Conservation (phyloP, 1,284 basidiomycete genomes). For the Phlebopus sp. region DNA sequence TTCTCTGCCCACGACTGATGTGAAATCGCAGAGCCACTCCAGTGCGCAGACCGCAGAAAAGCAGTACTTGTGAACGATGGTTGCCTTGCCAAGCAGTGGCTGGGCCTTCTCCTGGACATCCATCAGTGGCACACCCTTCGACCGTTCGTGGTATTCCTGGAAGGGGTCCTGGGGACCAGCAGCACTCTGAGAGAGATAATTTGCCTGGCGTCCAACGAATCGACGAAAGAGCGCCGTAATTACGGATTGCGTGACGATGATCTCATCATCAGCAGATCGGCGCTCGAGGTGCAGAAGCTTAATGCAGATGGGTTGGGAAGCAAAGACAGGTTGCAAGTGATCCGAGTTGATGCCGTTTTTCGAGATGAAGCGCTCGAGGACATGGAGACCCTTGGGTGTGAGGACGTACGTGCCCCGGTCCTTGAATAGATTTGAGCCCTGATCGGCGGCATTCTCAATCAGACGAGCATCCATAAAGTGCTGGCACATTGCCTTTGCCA, state of each 20-base stretch:
- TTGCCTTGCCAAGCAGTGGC: constrained; percentile 45
- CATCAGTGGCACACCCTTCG: constrained; percentile 72
- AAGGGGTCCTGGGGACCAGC: constrained; percentile 58
- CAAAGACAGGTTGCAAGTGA: constrained; percentile 88
- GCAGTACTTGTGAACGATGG: constrained; percentile 65
- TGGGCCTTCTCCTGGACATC: constrained; percentile 65
- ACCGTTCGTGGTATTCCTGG: constrained; percentile 74
- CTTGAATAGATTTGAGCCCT: constrained; percentile 87
- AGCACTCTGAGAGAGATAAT: constrained; percentile 57
- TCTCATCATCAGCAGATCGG: constrained; percentile 91
- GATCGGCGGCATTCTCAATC: constrained; percentile 95
- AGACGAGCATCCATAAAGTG: constrained; percentile 99
- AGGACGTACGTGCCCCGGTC: constrained; percentile 95
- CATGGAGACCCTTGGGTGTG: constrained; percentile 97
- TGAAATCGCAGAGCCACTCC: constrained; percentile 98
- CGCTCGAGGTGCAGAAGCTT: constrained; percentile 97
- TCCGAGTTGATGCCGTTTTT: constrained; percentile 98
- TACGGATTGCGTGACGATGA: constrained; percentile 91
- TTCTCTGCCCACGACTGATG: constrained; percentile 92
- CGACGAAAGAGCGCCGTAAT: constrained; percentile 95
- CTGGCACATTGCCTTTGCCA: constrained; percentile 99
- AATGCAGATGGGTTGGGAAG: constrained; percentile 95
- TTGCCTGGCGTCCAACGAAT: constrained; percentile 85
- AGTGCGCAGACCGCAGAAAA: constrained; percentile 86
- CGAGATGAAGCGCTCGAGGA: constrained; percentile 98